Conservation (phyloP, 495 filamentous ascomycete species). For the Xylaria palmicola region DNA sequence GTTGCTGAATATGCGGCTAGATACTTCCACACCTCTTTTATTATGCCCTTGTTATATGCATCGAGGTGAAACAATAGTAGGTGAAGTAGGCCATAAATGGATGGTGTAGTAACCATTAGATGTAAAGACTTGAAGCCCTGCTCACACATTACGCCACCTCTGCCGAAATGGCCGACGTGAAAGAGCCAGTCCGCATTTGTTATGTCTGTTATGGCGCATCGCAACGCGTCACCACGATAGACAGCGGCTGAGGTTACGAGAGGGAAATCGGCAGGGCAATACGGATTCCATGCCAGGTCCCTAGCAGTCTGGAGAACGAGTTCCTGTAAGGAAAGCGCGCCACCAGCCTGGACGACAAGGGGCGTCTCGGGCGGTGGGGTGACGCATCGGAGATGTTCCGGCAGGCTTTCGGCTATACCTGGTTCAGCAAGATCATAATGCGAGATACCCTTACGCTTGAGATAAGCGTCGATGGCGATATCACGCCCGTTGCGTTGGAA, state of each 20-base stretch:
- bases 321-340: slow-evolving; percentile 28
- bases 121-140: slow-evolving; percentile 29
- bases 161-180: slow-evolving; percentile 26
- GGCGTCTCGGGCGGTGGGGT: slow-evolving; percentile 35
- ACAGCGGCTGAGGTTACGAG: slow-evolving; percentile 26
- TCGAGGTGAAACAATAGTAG: slow-evolving; percentile 30
- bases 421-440: slow-evolving; percentile 38
- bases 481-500: slow-evolving; percentile 38
- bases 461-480: slow-evolving; percentile 36
- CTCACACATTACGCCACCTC: slow-evolving; percentile 32
- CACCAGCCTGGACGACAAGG: slow-evolving; percentile 20
- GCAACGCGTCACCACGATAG: slow-evolving; percentile 29
- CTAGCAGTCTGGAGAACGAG: slow-evolving; percentile 29
- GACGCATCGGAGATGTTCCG: slow-evolving; percentile 34
- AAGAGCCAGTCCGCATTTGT: slow-evolving; percentile 35
- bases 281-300: slow-evolving; percentile 33
- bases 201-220: slow-evolving; percentile 34
- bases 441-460: slow-evolving; percentile 38
- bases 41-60: slow-evolving; percentile 29
- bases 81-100: slow-evolving; percentile 31
- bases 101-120: slow-evolving; percentile 27
- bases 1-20: slow-evolving; percentile 29
- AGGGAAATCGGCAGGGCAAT: slow-evolving; percentile 27
- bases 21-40: slow-evolving; percentile 33
- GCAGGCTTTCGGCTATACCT: slow-evolving; percentile 31